These are phyloP conservation scores for Thermomucor indicae-seudaticae DNA, from an alignment of 371 early-diverging fungal species.

Conservation along the genomic window DNA sequence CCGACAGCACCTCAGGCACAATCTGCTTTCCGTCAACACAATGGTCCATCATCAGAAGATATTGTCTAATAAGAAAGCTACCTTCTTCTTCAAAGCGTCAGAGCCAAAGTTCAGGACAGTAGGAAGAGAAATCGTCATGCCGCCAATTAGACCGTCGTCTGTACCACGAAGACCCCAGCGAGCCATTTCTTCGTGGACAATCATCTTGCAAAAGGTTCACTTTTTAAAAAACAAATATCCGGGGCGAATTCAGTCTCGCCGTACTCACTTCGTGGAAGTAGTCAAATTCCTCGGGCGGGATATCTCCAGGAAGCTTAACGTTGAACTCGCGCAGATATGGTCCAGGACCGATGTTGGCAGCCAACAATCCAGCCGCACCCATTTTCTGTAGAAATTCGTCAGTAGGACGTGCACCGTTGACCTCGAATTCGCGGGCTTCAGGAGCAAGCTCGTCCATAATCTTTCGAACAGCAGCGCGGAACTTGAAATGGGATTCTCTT, in stretches of 20 bases:
- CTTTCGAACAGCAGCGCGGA: conserved; percentile 32
- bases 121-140: conserved; percentile 45
- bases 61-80: conserved; percentile 17
- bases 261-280: conserved; percentile 48
- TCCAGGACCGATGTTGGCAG: conserved; percentile 32
- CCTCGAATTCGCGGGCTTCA: conserved; percentile 41
- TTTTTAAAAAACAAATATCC: neutral
- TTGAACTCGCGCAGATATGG: conserved; percentile 23
- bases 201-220: conserved; percentile 21
- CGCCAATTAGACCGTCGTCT: conserved; percentile 36
- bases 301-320: conserved; percentile 42
- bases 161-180: conserved; percentile 35
- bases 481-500: conserved; percentile 50
- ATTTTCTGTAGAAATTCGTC: conserved; percentile 43
- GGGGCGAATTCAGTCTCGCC: neutral
- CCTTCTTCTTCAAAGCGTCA: conserved; percentile 19
- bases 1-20: conserved; percentile 63
- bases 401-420: conserved; percentile 33
- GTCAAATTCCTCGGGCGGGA: conserved; percentile 58
- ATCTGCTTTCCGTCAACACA: conserved; percentile 29
- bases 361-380: conserved; percentile 30
- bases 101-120: conserved; percentile 44
- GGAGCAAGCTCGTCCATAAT: conserved; percentile 37
- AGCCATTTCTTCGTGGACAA: conserved; percentile 72
- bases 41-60: conserved; percentile 22